Conservation (phyloP, 225 moss, liverwort and hornwort genomes). For the Neckera pumila region DNA sequence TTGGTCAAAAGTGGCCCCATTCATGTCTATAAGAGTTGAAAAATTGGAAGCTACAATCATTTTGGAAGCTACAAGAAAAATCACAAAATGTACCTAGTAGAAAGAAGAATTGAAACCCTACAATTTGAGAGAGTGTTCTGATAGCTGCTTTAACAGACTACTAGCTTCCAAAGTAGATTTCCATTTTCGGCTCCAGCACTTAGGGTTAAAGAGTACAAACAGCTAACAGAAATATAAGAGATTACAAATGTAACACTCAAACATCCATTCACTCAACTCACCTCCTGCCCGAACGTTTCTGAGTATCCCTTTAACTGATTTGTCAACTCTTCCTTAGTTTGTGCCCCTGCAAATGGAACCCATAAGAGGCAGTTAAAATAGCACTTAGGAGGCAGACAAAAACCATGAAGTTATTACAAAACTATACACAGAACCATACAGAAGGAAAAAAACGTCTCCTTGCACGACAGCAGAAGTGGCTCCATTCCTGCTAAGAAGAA, state of each 20-base stretch:
- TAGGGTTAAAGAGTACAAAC: not conserved
- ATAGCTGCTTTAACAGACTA: not conserved
- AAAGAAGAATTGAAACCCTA: not conserved
- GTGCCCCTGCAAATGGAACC: slow-evolving; percentile 25
- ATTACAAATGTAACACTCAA: not conserved
- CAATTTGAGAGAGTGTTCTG: not conserved
- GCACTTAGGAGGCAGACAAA: not conserved
- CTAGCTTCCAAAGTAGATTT: not conserved
- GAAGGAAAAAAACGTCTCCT: not conserved
- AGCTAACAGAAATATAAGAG: not conserved
- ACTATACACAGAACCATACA: not conserved
- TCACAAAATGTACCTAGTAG: not conserved
- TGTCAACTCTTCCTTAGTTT: slow-evolving; percentile 65
- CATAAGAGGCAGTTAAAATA: not conserved
- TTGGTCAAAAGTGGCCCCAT: not conserved
- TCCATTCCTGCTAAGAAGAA: not conserved
- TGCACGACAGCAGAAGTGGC: not conserved
- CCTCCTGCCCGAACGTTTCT: slow-evolving; percentile 55
- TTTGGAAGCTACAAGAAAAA: not conserved
- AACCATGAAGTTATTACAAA: not conserved
- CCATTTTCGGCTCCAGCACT: not conserved
- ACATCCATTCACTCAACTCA: not conserved
- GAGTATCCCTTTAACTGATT: slow-evolving; percentile 60
- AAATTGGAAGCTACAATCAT: not conserved
- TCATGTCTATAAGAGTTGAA: not conserved